Conservation (phyloP, 1,139 yeast genomes). For the Yarrowia galli region DNA sequence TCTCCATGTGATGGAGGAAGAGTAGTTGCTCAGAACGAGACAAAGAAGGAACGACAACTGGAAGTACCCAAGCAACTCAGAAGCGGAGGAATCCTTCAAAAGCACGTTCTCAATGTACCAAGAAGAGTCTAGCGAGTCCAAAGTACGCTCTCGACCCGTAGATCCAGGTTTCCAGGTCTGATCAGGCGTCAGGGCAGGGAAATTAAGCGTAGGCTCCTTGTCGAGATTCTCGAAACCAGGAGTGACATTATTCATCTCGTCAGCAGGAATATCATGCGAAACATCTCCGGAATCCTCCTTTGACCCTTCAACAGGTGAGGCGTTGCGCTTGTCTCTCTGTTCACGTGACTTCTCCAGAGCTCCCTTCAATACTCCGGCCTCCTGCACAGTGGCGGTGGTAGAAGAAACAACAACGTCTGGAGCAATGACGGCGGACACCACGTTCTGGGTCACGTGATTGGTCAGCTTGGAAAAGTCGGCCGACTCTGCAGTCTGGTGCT, state of each 20-base stretch:
- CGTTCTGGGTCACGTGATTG: not conserved
- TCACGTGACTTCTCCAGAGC: constrained; percentile 1
- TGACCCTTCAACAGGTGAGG: not conserved
- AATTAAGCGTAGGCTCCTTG: not conserved
- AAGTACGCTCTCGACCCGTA: constrained; percentile 27
- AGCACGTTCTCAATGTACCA: constrained; percentile 26
- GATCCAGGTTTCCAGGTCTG: constrained; percentile 28
- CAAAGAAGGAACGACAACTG: constrained; percentile 11
- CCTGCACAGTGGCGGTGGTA: constrained; percentile 17
- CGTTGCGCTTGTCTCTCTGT: not conserved
- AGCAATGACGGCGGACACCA: not conserved
- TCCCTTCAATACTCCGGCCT: constrained; percentile 3
- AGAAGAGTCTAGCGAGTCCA: constrained; percentile 20
- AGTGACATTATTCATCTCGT: not conserved
- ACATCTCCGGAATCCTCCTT: not conserved
- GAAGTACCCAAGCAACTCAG: not conserved
- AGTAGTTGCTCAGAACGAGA: constrained; percentile 26
- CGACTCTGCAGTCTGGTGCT: not conserved
- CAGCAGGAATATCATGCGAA: not conserved
- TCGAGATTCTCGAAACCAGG: constrained; percentile 15
- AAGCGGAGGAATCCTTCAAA: not conserved
- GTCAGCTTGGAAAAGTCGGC: not conserved
- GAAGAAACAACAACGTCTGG: constrained; percentile 1
- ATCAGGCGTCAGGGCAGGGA: not conserved
- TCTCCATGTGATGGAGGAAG: constrained; percentile 28